Evolutionary conservation across 768 basidiomycete species (phyloP), one percentile per base, ranked within the genome.

Genomic region (Leccinellum albellum): DNA sequence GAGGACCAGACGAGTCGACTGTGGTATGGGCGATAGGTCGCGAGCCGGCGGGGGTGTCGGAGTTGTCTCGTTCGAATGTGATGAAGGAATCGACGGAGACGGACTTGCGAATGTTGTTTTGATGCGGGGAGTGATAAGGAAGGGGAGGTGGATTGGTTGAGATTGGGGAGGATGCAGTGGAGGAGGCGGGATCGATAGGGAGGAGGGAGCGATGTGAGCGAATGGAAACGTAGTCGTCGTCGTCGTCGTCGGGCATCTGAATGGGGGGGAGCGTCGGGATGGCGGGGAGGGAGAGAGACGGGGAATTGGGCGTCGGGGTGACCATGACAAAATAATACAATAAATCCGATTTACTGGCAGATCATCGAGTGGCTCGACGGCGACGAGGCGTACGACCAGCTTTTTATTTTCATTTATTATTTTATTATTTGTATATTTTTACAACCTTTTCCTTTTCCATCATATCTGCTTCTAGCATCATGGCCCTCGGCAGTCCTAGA

Each of bases 1-100:
- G 59, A 63, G 68, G 55, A 57, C 69, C 71, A 55, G 75, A 69
- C 20, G 71, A 64, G 51, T 77, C 74, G 7, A 73, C 54, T n/a
- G 73, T 61, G 20, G 75, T 60, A 46, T 72, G 71, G 26, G 75
- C 69, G 56, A 70, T 69, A 59, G 67, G 73, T 64, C 78, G 74
- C 42, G 76, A 69, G 40, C 66, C 64, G 21, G 71, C 62, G 15
- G 66, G 20, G 53, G 68, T 57, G 9, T 71, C 61, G 28, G 70
- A 57, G 50, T 68, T 69, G 44, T 78, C 75, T 61, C 74, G 75
- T 62, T 73, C 71, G 65, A 76, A 75, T 33, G 74, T 75, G 50
- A 82, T 79, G 69, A 91, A 86, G 10, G 89, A 91, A 70, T 91
- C 89, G 58, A 85, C 88, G 21, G 89, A 91, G 58, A 87, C 72